A percentile compares a stretch with the other conserved stretches of the same genome.
Evolutionary conservation across 208 protist genomes (phyloP).

Genomic region (Phytomonas francai): DNA sequence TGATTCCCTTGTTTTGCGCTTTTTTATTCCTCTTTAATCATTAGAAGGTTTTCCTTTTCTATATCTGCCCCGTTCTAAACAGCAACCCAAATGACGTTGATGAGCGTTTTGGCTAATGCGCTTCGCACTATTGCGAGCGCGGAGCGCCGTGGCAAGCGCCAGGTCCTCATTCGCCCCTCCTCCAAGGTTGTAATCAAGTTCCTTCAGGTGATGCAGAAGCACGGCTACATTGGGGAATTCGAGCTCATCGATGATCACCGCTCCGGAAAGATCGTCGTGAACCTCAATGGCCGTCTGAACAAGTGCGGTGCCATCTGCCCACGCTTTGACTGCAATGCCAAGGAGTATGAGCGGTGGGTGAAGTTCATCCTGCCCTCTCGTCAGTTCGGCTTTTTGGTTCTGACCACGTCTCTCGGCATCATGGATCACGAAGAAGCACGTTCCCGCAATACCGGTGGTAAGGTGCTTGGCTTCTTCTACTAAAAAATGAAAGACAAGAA

Average conservation of each 20-base stretch:
- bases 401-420: slow-evolving; percentile 99
- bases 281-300: slow-evolving; percentile 99
- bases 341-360: slow-evolving; percentile 98
- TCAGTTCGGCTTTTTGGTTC: slow-evolving; percentile 99
- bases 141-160: slow-evolving; percentile 98
- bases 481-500: slow-evolving; percentile 58
- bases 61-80: background rate
- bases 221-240: slow-evolving; percentile 99
- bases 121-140: slow-evolving; percentile 98
- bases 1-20: no score
- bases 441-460: slow-evolving; percentile 98
- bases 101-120: slow-evolving; percentile 98
- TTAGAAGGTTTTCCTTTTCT: background rate
- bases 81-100: slow-evolving; percentile 94
- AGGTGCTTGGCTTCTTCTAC: slow-evolving; percentile 99
- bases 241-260: slow-evolving; percentile 99
- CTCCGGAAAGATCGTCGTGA: slow-evolving; percentile 99
- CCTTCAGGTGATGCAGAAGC: slow-evolving; percentile 99
- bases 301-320: slow-evolving; percentile 99
- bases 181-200: slow-evolving; percentile 99
- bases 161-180: slow-evolving; percentile 98
- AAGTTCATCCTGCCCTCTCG: slow-evolving; percentile 99
- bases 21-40: slow-evolving; percentile 7
- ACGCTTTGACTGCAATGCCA: slow-evolving; percentile 95
- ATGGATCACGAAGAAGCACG: slow-evolving; percentile 99